A percentile compares a stretch with the other conserved stretches of the same genome.
These are phyloP conservation scores for Penicilliopsis zonata DNA, from an alignment of 495 filamentous ascomycete genomes.

Conservation along the genomic window DNA sequence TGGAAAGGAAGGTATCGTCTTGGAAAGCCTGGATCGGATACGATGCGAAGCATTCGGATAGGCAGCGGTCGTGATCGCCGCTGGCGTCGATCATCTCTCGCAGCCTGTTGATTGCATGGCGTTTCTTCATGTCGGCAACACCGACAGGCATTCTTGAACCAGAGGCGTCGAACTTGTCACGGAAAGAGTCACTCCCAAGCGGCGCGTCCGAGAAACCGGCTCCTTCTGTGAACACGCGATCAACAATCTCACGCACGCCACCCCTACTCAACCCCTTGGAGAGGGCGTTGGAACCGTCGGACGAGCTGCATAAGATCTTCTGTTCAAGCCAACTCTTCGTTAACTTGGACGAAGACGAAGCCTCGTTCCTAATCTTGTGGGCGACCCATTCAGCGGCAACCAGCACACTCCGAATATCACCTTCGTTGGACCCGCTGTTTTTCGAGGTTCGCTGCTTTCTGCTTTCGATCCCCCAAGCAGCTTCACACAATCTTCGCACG, in stretches of 20 bases:
- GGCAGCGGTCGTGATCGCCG: conserved; percentile 78
- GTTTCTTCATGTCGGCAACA: conserved; percentile 66
- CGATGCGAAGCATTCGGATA: conserved; percentile 68
- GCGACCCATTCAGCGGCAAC: conserved; percentile 95
- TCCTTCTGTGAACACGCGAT: conserved; percentile 74
- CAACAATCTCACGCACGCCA: conserved; percentile 69
- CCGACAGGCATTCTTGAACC: conserved; percentile 26
- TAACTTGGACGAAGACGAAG: conserved; percentile 30
- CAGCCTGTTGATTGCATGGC: conserved; percentile 64
- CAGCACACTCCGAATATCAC: conserved; percentile 84
- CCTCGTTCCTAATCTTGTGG: conserved; percentile 53
- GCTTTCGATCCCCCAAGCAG: conserved; percentile 73
- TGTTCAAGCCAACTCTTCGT: conserved; percentile 79
- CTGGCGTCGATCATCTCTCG: conserved; percentile 80
- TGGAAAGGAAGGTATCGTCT: conserved; percentile 82
- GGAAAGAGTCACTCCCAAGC: conserved; percentile 18
- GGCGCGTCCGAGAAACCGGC: conserved; percentile 65
- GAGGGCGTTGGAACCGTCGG: conserved; percentile 64
- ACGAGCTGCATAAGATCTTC: conserved; percentile 54
- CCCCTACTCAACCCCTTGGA: conserved; percentile 69
- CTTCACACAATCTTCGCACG: conserved; percentile 80
- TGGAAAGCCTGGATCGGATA: conserved; percentile 83
- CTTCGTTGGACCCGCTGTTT: conserved; percentile 54
- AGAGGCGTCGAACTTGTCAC: conserved; percentile 17
- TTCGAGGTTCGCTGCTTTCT: conserved; percentile 44